phyloP scores from a whole-genome alignment of 139 green algal genomes.

The Chlorella sp. region DNA sequence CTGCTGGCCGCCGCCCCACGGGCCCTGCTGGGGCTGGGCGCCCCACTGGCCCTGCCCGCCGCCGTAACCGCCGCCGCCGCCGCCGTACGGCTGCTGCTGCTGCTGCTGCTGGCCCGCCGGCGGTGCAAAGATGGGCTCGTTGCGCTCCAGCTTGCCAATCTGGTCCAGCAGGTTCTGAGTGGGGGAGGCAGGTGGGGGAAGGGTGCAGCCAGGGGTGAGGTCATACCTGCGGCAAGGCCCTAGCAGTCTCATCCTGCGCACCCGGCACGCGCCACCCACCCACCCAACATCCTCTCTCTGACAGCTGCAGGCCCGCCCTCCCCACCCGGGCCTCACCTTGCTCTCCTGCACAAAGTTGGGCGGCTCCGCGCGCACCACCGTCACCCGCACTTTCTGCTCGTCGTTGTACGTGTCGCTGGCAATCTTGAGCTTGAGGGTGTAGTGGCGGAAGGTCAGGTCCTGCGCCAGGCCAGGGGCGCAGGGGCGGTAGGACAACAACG shows the following conservation, averaged over 20 bases:
- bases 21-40: conserved; percentile 3
- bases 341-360: conserved; percentile 31
- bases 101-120: not conserved
- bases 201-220: not conserved
- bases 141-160: conserved; percentile 51
- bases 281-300: not conserved
- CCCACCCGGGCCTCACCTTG: not conserved
- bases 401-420: conserved; percentile 91
- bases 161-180: conserved; percentile 47
- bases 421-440: conserved; percentile 75
- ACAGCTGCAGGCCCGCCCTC: not conserved
- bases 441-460: conserved; percentile 54
- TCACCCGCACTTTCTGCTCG: conserved; percentile 81
- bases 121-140: conserved; percentile 39
- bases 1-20: not conserved
- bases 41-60: not conserved
- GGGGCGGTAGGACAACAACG: too few relatives aligned
- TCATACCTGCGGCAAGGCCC: not conserved
- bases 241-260: not conserved
- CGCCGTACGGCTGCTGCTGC: not conserved
- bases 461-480: not conserved
- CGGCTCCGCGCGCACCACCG: conserved; percentile 44
- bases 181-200: not conserved
- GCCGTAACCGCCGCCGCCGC: not conserved
- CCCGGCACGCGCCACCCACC: not conserved